Percentiles rank a stretch among this genome's conserved stretches.
Evolutionary conservation across 176 grass and related monocot genomes (phyloP).

Genomic region (Lolium multiflorum): DNA sequence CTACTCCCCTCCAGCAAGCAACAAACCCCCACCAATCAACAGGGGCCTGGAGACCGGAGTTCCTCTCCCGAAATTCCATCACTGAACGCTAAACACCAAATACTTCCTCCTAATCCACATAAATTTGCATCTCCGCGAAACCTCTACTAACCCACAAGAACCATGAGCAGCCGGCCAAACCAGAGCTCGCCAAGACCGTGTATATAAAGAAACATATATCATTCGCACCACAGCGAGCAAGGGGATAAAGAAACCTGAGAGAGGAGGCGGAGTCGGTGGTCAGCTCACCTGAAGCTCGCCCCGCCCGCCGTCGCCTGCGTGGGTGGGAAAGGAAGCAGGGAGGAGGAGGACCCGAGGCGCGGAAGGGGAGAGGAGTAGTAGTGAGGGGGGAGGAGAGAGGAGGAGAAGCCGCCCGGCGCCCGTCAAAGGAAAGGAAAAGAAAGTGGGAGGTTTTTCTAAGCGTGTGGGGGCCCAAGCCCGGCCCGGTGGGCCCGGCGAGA

Average conservation of each 20-base stretch:
- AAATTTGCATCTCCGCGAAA: too few species aligned
- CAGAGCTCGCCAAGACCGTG: background rate
- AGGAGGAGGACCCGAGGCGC: background rate
- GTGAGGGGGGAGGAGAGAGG: background rate
- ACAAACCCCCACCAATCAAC: background rate
- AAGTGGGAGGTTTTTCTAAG: slow-evolving; percentile 45
- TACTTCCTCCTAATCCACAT: background rate
- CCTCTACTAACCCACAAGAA: background rate
- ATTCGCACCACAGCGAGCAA: background rate
- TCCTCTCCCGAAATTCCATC: slow-evolving; percentile 1
- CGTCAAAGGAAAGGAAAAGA: slow-evolving; percentile 51
- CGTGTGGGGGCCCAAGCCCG: slow-evolving; percentile 24
- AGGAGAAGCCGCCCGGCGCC: background rate
- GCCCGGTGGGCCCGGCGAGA: slow-evolving; percentile 8
- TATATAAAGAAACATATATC: background rate
- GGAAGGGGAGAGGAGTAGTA: background rate
- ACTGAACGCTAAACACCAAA: background rate
- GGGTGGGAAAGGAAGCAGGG: background rate
- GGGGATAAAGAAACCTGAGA: background rate
- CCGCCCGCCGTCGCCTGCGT: background rate
- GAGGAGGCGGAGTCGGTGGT: background rate
- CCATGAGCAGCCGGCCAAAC: background rate
- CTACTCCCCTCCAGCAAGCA: background rate
- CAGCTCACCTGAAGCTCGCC: slow-evolving; percentile 30
- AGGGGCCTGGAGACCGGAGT: background rate